Evolutionary conservation across 148 eudicot species (phyloP), one percentile per base, ranked within the genome.

Genomic region (Talinum fruticosum): DNA sequence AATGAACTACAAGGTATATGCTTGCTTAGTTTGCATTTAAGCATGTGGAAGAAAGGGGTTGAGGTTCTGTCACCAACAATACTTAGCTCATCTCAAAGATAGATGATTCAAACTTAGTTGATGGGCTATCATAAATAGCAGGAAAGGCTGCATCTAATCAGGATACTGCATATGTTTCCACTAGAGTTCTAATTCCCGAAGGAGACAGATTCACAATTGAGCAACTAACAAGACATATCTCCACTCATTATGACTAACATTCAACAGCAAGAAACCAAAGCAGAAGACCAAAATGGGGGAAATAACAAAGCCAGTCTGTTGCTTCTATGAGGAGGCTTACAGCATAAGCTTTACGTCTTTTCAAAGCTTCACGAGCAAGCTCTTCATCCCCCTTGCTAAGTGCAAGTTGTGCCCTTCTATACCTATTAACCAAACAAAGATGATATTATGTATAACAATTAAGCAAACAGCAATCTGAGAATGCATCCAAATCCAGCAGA

Each of bases 311-410:
- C 26, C 26, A 57, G 29, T 51, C 54, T 36, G 44, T 6, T 49
- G 54, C 24, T 72, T 49, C 53, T 26, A 73, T 26, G 23, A 71
- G 19, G 77, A 76, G 79, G 73, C 95, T 89, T 90, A 93, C 99
- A 76, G 97, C 97, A 84, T 88, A 96, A 82, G 93, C 79, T 86
- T 96, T 96, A 76, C 98, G 92, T 76, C 99, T 82, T 83, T 96
- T 91, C 64, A 96, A 93, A 81, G 99, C 98, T 89, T 96, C 99
- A 75, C 99, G 98, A 83, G 99, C 99, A 85, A 96, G 99, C 49
- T 96, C 98, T 81, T 96, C 99, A 30, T 96, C 93, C 76, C 99
- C 99, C 80, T 93, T 96, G 36, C 87, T 87, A 73, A 96, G 91
- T 77, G 98, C 99, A 83, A 93, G 90, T 81, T 91, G 98, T 68